Evolutionary conservation across 83 land plant species (phyloP).

Genomic region (Isoetes engelmannii): DNA sequence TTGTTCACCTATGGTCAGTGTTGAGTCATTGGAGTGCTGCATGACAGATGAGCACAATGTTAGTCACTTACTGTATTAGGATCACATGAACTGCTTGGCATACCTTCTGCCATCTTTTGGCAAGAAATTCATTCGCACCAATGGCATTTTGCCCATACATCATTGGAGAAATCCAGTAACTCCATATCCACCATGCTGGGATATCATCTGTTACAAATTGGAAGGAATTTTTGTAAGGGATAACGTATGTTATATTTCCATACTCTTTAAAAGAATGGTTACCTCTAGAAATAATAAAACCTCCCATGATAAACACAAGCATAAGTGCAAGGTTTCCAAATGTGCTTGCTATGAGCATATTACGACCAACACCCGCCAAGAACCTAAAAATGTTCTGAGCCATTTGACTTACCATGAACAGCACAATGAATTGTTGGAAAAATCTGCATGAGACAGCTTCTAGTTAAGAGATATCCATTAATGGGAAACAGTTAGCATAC

Average conservation of each 20-base stretch:
- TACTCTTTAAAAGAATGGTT: neutral
- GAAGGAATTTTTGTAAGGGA: too few relatives aligned
- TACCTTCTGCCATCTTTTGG: conserved; percentile 14
- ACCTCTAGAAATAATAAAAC: conserved; percentile 66
- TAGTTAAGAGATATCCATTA: too few relatives aligned
- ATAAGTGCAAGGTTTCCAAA: conserved; percentile 56
- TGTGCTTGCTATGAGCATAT: conserved; percentile 53
- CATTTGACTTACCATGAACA: conserved; percentile 55
- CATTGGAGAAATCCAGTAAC: conserved; percentile 21
- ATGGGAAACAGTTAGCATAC: too few relatives aligned
- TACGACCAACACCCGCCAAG: conserved; percentile 55
- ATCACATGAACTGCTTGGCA: neutral
- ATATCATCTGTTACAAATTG: conserved; percentile 3
- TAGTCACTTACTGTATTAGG: too few relatives aligned
- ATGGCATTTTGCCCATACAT: conserved; percentile 17
- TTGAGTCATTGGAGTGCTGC: too few relatives aligned
- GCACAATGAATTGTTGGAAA: conserved; percentile 51
- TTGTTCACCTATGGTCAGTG: too few relatives aligned
- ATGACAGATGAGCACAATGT: too few relatives aligned
- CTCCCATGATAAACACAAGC: conserved; percentile 55
- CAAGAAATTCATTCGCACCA: conserved; percentile 13
- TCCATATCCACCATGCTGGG: conserved; percentile 16
- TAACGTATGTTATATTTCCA: too few relatives aligned
- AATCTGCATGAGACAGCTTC: conserved; percentile 36
- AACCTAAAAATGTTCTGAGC: conserved; percentile 49